Conservation (phyloP, 2,329 filamentous ascomycete species). For the Harringtonia lauricola region DNA sequence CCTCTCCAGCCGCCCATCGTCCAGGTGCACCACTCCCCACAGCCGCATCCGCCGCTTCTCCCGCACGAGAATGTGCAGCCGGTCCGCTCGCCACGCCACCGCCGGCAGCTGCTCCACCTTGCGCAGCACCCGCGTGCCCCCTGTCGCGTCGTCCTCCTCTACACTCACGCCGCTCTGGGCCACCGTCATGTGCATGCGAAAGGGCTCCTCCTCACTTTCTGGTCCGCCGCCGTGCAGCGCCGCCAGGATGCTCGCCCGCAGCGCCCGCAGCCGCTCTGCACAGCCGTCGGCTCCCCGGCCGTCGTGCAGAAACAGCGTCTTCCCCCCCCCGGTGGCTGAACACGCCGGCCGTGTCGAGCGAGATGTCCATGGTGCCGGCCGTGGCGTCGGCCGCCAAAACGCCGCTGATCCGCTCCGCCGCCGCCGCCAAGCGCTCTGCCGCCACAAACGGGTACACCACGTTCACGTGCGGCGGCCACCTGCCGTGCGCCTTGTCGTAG, state of each 20-base stretch:
- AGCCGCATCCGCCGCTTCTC: constrained; percentile 41
- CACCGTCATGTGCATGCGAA: constrained; percentile 45
- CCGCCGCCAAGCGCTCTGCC: constrained; percentile 31
- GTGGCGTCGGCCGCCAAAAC: neutral
- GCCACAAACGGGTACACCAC: constrained; percentile 55
- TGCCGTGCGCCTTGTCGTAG: constrained; percentile 49
- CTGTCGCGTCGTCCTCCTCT: constrained; percentile 21
- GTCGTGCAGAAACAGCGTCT: constrained; percentile 36
- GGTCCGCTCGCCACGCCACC: constrained; percentile 34
- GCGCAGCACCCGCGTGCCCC: constrained; percentile 35
- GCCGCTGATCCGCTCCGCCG: constrained; percentile 24
- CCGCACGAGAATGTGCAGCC: constrained; percentile 42
- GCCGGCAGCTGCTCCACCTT: constrained; percentile 38
- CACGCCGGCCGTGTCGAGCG: constrained; percentile 28
- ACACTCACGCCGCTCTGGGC: constrained; percentile 37
- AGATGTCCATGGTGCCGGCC: constrained; percentile 14
- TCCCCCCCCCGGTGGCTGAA: constrained; percentile 39
- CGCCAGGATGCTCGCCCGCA: constrained; percentile 24
- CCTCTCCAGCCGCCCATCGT: constrained; percentile 12
- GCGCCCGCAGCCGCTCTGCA: constrained; percentile 15
- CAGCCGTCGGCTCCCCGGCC: constrained; percentile 5
- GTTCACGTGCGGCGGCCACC: constrained; percentile 59
- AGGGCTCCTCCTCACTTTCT: constrained; percentile 11
- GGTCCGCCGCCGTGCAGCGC: constrained; percentile 16
- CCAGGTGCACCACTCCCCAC: constrained; percentile 38